Percentiles rank a stretch among this genome's conserved stretches.
phyloP scores from a whole-genome alignment of 139 green algal species.

The Nannochloris sp. region DNA sequence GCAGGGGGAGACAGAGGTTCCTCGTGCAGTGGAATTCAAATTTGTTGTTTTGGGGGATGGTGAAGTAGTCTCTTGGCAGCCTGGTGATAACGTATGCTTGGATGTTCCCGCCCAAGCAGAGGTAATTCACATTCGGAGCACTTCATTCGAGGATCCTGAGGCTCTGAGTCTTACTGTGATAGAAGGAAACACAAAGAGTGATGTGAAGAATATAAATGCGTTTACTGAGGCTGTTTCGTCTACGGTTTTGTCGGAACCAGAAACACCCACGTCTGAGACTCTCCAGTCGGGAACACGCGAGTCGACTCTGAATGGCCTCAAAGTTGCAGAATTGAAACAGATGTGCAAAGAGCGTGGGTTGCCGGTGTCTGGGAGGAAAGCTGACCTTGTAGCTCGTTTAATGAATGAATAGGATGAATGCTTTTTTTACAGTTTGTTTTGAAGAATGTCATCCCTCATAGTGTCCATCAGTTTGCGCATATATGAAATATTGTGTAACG shows the following conservation, averaged over 20 bases:
- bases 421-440: background rate
- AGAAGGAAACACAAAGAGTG: background rate
- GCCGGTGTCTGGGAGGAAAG: slow-evolving; percentile 8
- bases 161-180: background rate
- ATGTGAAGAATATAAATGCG: too few species aligned
- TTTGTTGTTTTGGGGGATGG: slow-evolving; percentile 20
- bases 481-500: slow-evolving; percentile 44
- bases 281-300: background rate
- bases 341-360: background rate
- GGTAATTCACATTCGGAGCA: background rate
- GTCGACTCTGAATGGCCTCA: background rate
- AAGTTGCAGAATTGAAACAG: background rate
- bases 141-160: background rate
- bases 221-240: too few species aligned
- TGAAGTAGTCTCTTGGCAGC: slow-evolving; percentile 29
- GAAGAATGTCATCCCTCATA: slow-evolving; percentile 5
- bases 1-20: slow-evolving; percentile 27
- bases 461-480: slow-evolving; percentile 34
- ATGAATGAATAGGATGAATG: background rate
- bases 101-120: slow-evolving; percentile 10
- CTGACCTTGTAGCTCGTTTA: slow-evolving; percentile 8
- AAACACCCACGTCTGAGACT: too few species aligned
- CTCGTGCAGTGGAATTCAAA: slow-evolving; percentile 32
- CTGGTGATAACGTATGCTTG: slow-evolving; percentile 22
- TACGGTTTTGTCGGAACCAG: too few species aligned